phyloP scores from a whole-genome alignment of 179 eudicot genomes.

The Drosera spatulata region DNA sequence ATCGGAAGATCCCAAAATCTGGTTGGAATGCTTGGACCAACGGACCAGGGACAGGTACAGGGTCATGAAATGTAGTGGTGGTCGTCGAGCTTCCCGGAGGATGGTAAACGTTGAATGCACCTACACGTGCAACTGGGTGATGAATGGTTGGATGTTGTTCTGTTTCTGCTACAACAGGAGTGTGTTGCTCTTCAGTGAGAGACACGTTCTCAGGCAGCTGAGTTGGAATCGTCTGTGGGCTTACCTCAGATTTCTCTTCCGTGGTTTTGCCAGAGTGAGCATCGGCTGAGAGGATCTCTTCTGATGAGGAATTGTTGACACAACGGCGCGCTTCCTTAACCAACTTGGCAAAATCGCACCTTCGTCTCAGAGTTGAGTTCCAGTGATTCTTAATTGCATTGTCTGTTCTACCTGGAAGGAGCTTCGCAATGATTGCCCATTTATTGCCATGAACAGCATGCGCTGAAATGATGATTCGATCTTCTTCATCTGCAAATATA shows the following conservation, averaged over 20 bases:
- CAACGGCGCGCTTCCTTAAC: slow-evolving; percentile 28
- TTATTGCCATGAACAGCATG: slow-evolving; percentile 76
- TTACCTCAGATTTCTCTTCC: slow-evolving; percentile 9
- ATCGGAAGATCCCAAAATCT: slow-evolving; percentile 29
- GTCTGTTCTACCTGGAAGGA: slow-evolving; percentile 80
- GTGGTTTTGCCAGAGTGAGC: slow-evolving; percentile 25
- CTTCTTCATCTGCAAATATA: slow-evolving; percentile 62
- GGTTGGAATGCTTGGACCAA: slow-evolving; percentile 39
- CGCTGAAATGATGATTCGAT: slow-evolving; percentile 47
- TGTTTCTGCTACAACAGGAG: slow-evolving; percentile 13
- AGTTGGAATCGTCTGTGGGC: slow-evolving; percentile 12
- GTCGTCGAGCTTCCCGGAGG: slow-evolving; percentile 17
- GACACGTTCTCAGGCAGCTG: slow-evolving; percentile 3
- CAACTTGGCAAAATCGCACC: slow-evolving; percentile 20
- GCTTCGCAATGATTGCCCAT: slow-evolving; percentile 80
- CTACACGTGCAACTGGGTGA: slow-evolving; percentile 48
- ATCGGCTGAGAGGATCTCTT: slow-evolving; percentile 55
- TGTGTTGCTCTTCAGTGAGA: slow-evolving; percentile 3
- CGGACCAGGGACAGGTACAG: slow-evolving; percentile 38
- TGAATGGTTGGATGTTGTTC: slow-evolving; percentile 9
- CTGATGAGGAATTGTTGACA: slow-evolving; percentile 43
- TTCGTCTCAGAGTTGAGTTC: slow-evolving; percentile 79
- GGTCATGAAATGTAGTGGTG: slow-evolving; percentile 14
- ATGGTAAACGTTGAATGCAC: slow-evolving; percentile 53
- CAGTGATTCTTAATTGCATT: slow-evolving; percentile 90